phyloP scores from a whole-genome alignment of 352 stramenopile species.

The Globisporangium lucens region DNA sequence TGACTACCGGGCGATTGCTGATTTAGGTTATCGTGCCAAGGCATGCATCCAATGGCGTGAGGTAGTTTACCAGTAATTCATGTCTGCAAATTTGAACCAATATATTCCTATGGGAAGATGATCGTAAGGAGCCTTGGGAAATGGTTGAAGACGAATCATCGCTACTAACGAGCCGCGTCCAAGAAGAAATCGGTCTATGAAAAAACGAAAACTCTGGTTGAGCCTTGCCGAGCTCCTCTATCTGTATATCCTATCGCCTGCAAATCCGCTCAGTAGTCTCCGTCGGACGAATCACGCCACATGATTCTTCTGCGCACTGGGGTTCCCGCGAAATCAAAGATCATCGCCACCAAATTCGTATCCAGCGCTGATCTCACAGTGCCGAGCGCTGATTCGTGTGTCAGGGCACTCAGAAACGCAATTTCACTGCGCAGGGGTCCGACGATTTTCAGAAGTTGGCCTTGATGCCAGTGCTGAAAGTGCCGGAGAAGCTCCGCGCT shows the following conservation, averaged over 20 bases:
- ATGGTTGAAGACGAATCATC: no score
- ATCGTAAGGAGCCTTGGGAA: no score
- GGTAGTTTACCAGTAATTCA: no score
- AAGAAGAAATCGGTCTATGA: no score
- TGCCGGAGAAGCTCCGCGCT: background rate
- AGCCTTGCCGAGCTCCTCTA: background rate
- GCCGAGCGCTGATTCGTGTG: background rate
- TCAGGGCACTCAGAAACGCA: conserved; percentile 5
- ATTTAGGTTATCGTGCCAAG: no score
- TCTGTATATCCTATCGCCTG: background rate
- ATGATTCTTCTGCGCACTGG: conserved; percentile 5
- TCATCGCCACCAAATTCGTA: background rate
- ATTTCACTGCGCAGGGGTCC: background rate
- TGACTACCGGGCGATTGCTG: no score
- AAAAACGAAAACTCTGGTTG: no score
- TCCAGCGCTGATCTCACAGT: background rate
- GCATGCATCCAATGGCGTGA: no score
- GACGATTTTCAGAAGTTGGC: background rate
- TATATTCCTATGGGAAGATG: no score
- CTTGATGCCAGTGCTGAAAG: background rate
- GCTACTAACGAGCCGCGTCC: no score
- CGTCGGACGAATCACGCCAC: background rate
- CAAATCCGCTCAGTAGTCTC: background rate
- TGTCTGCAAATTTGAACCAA: no score
- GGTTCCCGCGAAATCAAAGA: conserved; percentile 4